A percentile compares a stretch with the other conserved stretches of the same genome.
Conservation (phyloP, 768 basidiomycete genomes). For the Coprinopsis strossmayeri region DNA sequence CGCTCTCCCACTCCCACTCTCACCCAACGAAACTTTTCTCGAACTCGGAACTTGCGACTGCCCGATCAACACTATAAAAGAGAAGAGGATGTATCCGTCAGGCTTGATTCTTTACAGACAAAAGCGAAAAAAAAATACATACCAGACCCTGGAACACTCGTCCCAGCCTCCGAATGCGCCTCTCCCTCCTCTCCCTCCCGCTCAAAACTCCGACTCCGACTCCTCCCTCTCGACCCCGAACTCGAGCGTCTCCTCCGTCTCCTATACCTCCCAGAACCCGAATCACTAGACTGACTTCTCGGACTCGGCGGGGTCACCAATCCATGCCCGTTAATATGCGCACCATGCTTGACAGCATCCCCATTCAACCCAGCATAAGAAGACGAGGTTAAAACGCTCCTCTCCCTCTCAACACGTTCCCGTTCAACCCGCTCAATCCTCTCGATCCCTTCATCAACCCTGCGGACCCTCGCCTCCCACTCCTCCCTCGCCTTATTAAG, state of each 20-base stretch:
- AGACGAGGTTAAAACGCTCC: slow-evolving; percentile 3
- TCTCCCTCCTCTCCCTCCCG: no score
- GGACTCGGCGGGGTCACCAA: slow-evolving; percentile 76
- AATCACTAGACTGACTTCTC: slow-evolving; percentile 62
- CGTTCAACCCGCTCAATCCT: background rate
- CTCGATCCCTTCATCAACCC: background rate
- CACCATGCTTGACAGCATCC: slow-evolving; percentile 25
- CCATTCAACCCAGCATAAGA: slow-evolving; percentile 21
- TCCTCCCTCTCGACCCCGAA: no score
- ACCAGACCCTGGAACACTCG: no score
- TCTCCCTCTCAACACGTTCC: background rate
- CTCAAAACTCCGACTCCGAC: no score
- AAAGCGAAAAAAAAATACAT: no score
- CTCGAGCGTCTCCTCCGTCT: slow-evolving; percentile 37
- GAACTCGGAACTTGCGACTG: no score
- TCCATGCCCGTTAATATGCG: slow-evolving; percentile 33
- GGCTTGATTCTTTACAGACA: no score
- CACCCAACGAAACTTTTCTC: background rate
- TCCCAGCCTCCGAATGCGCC: no score
- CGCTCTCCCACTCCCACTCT: slow-evolving; percentile 13
- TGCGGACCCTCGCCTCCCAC: slow-evolving; percentile 61
- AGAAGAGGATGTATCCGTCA: no score
- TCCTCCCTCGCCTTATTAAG: slow-evolving; percentile 70
- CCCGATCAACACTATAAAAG: no score
- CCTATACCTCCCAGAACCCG: slow-evolving; percentile 29